phyloP scores from a whole-genome alignment of 495 filamentous ascomycete genomes.

The Podospora australis region DNA sequence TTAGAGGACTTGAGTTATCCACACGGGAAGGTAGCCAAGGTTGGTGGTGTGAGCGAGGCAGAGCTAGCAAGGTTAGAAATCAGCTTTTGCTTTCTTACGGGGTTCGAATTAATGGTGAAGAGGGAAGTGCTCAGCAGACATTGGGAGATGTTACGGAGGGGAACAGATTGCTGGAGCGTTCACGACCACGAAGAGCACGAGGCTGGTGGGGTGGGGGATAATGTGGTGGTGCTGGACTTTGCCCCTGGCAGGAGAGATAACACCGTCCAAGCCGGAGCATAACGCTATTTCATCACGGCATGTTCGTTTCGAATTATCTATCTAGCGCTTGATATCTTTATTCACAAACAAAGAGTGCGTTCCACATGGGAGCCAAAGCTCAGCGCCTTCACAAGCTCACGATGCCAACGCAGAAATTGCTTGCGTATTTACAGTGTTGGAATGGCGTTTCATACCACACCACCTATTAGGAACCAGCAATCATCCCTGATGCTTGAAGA shows the following conservation, averaged over 20 bases:
- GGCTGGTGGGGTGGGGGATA: neutral
- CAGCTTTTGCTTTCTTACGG: constrained; percentile 77
- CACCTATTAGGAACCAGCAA: no score
- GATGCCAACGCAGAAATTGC: no score
- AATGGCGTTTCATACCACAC: no score
- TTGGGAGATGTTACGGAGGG: constrained; percentile 41
- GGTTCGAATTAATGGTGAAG: constrained; percentile 73
- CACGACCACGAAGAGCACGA: no score
- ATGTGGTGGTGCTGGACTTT: neutral
- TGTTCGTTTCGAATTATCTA: neutral
- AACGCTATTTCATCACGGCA: neutral
- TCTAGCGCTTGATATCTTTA: neutral
- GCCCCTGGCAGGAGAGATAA: neutral
- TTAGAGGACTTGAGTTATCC: constrained; percentile 83
- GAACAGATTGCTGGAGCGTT: constrained; percentile 22
- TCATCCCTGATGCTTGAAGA: no score
- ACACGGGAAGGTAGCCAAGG: constrained; percentile 75
- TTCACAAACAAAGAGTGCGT: no score
- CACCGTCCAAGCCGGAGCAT: neutral
- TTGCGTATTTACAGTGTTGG: no score
- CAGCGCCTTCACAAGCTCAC: no score
- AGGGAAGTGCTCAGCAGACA: constrained; percentile 54
- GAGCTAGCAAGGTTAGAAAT: constrained; percentile 83
- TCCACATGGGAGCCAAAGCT: neutral
- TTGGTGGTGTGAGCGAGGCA: constrained; percentile 76